Base-by-base conservation (phyloP, 192 early-diverging fungal genomes). In the Rhizoclosmatium globosum region DNA sequence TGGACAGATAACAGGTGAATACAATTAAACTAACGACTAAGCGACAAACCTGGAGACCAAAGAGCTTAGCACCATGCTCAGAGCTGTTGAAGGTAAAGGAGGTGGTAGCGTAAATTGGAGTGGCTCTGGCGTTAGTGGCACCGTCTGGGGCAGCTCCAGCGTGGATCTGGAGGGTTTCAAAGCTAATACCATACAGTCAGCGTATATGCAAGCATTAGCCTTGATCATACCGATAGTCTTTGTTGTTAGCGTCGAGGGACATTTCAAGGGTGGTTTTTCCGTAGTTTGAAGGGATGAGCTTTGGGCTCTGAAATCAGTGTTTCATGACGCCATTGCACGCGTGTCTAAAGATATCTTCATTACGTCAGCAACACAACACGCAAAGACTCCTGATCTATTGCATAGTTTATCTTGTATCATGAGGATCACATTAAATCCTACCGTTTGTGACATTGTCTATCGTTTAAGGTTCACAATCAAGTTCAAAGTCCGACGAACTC, bases 101-200 rank as follows among this genome's bases (percentile, higher is more conserved):
- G 13, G 94, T 86, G 1, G 95, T 94, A 0, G 95, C 94, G 82
- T 96, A 98, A 78, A 98, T 97, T 44, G 97, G 97, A 0, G 93
- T 91, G 2, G 96, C 97, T 19, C 95, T 89, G 17, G 96, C 87
- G 31, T 92, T 89, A 70, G 94, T 97, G 2, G 89, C 76, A 3
- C 87, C 56, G 62, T 87, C 91, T 64, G 92, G 79, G 4, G 71
- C 75, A 72, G 93, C 94, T 39, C 95, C 96, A 31, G 95, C 94
- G 77, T 98, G 97, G 17, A 98, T 83, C 84, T 97, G 95, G 41
- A 97, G 91, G 39, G 96, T 98, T 72, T 97, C 95, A 78, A 97
- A 97, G 56, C 82, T 79, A 47, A 21, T 31, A 11, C 3, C 23
- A 7, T 62, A 21, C 9, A 39, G 23, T 64, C 17, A 71, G 47